Evolutionary conservation across 2,329 filamentous ascomycete species (phyloP), one percentile per base, ranked within the genome.

Genomic region (Dactylonectria estremocensis): DNA sequence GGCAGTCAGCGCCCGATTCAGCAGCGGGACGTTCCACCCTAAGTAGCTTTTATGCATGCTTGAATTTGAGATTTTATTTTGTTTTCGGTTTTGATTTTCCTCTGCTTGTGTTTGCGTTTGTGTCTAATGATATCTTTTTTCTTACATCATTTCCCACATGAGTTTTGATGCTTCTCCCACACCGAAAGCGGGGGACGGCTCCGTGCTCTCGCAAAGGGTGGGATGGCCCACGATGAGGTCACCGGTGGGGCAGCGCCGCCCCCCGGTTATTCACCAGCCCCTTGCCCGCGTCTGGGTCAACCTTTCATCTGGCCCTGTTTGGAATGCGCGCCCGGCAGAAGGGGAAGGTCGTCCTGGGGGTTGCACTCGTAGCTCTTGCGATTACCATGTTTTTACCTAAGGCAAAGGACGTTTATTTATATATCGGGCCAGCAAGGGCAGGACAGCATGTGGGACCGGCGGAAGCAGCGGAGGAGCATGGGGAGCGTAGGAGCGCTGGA

Each of bases 1-100:
- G 59, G 60, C 54, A 46, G 59, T 24, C 49, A 55, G 35, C 24
- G 16, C 33, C 28, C 20, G 31, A 11, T 60, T 33, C n/a, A 28
- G 10, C n/a, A 10, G 13, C 46, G 28, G 22, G 46, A 40, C 22
- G n/a, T 7, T 56, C 24, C 24, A 35, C 28, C 16, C 24, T 28
- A 28, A 28, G 24, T 11, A n/a, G 18, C 8, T 48, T 13, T 20
- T 48, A 48, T 48, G 45, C 45, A 4, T 48, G 37, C 37, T 16
- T 40, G 37, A 28, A 28, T 5, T 28, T 28, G 24, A 7, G 24
- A 28, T 28, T 28, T 28, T 28, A 28, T 28, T 28, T 28, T 4
- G 7, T 28, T 28, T 28, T n/a, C n/a, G n/a, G n/a, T n/a, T n/a
- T n/a, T n/a, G n/a, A n/a, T 13, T 37, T 37, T 11, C 8, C 8